phyloP scores from a whole-genome alignment of 768 basidiomycete species.

The Paxillus involutus region DNA sequence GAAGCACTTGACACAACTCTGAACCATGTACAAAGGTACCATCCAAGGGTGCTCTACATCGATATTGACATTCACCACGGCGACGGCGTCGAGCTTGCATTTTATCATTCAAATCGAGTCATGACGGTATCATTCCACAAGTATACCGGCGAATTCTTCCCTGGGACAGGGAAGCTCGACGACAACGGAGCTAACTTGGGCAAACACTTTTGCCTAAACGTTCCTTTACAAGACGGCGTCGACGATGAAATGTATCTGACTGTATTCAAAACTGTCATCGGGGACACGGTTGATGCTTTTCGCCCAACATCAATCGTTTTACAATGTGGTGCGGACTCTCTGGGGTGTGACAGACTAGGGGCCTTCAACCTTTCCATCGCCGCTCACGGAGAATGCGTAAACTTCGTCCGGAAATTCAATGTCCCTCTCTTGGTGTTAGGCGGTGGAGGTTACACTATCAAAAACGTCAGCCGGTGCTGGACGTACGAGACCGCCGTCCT shows the following conservation, averaged over 20 bases:
- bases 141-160: constrained; percentile 98
- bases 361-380: constrained; percentile 98
- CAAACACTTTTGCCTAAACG: constrained; percentile 94
- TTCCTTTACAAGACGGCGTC: constrained; percentile 93
- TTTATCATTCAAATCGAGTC: constrained; percentile 97
- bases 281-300: constrained; percentile 88
- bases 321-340: constrained; percentile 95
- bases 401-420: constrained; percentile 91
- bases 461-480: constrained; percentile 98
- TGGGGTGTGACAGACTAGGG: constrained; percentile 92
- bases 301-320: constrained; percentile 89
- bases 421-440: constrained; percentile 90
- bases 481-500: constrained; percentile 96
- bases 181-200: constrained; percentile 88
- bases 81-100: constrained; percentile 96
- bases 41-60: constrained; percentile 94
- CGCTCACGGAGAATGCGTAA: constrained; percentile 97
- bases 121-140: constrained; percentile 99
- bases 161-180: constrained; percentile 93
- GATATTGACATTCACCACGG: constrained; percentile 99
- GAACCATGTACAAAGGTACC: constrained; percentile 56
- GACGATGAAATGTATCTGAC: constrained; percentile 97
- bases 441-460: constrained; percentile 95
- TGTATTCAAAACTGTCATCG: constrained; percentile 94
- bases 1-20: neutral